Evolutionary conservation across 768 basidiomycete species (phyloP).

Genomic region (Tricholoma saponaceum): DNA sequence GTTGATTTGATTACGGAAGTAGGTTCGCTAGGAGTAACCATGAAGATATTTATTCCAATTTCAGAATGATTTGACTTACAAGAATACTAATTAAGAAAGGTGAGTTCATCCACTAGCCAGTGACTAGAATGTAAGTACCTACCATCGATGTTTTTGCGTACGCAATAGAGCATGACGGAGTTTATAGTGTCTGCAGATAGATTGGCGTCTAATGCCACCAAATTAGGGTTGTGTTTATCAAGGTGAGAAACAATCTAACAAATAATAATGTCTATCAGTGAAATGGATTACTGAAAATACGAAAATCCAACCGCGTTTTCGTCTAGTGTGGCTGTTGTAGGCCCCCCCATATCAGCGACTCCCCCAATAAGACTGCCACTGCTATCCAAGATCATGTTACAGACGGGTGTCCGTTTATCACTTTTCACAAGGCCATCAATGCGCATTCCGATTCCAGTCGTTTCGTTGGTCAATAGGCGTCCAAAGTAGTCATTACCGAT

Average conservation of each 20-base stretch:
- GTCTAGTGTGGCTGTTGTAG: conserved; percentile 47
- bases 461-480: conserved; percentile 54
- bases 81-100: conserved; percentile 52
- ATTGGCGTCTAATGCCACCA: conserved; percentile 80
- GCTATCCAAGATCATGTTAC: conserved; percentile 78
- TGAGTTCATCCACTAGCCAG: neutral
- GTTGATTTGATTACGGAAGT: conserved; percentile 84
- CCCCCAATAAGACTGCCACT: conserved; percentile 75
- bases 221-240: conserved; percentile 39
- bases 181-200: conserved; percentile 50
- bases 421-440: conserved; percentile 62
- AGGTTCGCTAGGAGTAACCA: conserved; percentile 64
- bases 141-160: conserved; percentile 48
- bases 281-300: neutral
- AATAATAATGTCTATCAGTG: neutral
- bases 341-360: conserved; percentile 80
- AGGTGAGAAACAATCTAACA: conserved; percentile 51
- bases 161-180: conserved; percentile 49
- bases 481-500: conserved; percentile 80
- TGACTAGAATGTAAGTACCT: conserved; percentile 18
- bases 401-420: conserved; percentile 64
- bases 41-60: neutral
- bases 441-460: conserved; percentile 65
- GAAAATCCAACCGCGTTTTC: conserved; percentile 36
- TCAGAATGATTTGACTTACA: conserved; percentile 40